Percentiles rank a stretch among this genome's conserved stretches.
Conservation (phyloP, 2,329 filamentous ascomycete species). For the Trichocomaceae sp. region DNA sequence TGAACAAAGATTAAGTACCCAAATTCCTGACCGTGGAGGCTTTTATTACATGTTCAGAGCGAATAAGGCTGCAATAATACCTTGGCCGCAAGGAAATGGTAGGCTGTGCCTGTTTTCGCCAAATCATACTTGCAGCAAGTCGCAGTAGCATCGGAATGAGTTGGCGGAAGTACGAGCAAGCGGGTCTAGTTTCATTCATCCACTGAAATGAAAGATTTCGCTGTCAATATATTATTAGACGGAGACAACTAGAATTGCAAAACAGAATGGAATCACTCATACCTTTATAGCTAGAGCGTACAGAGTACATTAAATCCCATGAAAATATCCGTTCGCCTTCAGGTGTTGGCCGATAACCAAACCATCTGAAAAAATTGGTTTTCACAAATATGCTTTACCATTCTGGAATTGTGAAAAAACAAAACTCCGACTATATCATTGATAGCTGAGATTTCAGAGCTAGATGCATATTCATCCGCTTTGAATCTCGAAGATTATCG, state of each 20-base stretch:
- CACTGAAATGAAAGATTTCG: neutral
- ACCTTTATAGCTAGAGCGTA: neutral
- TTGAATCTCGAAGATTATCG: neutral
- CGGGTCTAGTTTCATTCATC: slow-evolving; percentile 6
- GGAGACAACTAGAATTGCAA: neutral
- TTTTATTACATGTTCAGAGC: neutral
- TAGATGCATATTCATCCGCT: neutral
- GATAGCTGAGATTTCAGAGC: neutral
- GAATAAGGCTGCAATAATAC: neutral
- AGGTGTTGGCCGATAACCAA: neutral
- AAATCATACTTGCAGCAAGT: slow-evolving; percentile 6
- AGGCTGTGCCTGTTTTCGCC: neutral
- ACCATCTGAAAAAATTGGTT: neutral
- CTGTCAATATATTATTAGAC: neutral
- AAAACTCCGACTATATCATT: neutral
- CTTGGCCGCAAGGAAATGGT: neutral
- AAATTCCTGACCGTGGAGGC: neutral
- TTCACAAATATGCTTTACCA: neutral
- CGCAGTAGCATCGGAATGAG: slow-evolving; percentile 3
- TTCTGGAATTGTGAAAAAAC: neutral
- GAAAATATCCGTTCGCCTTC: neutral
- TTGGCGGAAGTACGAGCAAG: slow-evolving; percentile 11
- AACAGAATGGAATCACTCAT: neutral
- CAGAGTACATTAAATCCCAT: neutral
- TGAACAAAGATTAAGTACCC: neutral